These are phyloP conservation scores for Podosphaera leucotricha DNA, from an alignment of 2,329 filamentous ascomycete genomes.

Conservation along the genomic window DNA sequence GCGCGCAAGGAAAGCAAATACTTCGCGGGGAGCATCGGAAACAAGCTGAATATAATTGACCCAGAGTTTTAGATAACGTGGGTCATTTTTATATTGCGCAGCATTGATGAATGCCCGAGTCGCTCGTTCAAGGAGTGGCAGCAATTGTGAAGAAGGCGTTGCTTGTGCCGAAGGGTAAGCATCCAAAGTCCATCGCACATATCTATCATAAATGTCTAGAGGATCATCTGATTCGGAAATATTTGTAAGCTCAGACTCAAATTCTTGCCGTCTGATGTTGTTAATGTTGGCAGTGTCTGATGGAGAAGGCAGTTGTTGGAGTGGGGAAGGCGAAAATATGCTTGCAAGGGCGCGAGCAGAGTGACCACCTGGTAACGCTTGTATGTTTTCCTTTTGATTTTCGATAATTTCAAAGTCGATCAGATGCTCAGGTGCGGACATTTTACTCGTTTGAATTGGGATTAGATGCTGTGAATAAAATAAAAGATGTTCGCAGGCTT, in stretches of 20 bases:
- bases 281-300: constrained; percentile 55
- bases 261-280: constrained; percentile 58
- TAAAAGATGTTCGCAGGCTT: too few relatives aligned
- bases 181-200: constrained; percentile 90
- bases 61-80: constrained; percentile 82
- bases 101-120: constrained; percentile 77
- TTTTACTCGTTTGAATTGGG: constrained; percentile 9
- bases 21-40: constrained; percentile 77
- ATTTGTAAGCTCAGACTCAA: constrained; percentile 57
- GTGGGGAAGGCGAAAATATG: constrained; percentile 45
- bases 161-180: constrained; percentile 87
- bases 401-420: constrained; percentile 84
- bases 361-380: constrained; percentile 66
- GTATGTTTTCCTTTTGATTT: constrained; percentile 93
- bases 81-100: constrained; percentile 80
- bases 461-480: neutral
- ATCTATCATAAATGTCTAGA: constrained; percentile 84
- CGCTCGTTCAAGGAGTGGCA: constrained; percentile 71
- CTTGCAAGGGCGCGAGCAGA: constrained; percentile 76
- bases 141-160: constrained; percentile 72
- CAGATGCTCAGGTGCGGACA: constrained; percentile 28
- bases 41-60: constrained; percentile 84
- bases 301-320: constrained; percentile 35
- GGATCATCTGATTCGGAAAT: constrained; percentile 83
- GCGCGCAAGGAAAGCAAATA: constrained; percentile 72